Conservation (phyloP, 805 yeast genomes). For the Yarrowia porcina region DNA sequence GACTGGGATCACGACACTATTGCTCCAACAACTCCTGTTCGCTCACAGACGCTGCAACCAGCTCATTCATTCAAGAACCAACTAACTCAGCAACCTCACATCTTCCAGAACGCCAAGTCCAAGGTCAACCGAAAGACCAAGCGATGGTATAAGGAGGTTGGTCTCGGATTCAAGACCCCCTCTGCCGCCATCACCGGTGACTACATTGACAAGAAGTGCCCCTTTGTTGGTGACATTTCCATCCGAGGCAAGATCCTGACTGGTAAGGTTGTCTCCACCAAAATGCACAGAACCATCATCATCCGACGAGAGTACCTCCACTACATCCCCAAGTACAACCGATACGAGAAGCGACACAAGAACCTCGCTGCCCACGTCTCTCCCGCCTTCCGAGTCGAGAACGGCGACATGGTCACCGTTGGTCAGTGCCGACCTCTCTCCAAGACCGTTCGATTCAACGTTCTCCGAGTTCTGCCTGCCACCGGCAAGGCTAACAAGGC, state of each 20-base stretch:
- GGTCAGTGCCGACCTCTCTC: slow-evolving; percentile 99
- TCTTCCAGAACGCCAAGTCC: slow-evolving; percentile 99
- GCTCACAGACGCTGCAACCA: too few species aligned
- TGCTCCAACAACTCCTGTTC: too few species aligned
- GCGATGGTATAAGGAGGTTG: slow-evolving; percentile 99
- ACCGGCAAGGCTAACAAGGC: slow-evolving; percentile 82
- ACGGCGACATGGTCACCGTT: slow-evolving; percentile 98
- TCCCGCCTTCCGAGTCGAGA: slow-evolving; percentile 99
- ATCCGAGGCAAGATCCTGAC: slow-evolving; percentile 99
- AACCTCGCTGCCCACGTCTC: slow-evolving; percentile 99
- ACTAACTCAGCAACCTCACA: slow-evolving; percentile 89
- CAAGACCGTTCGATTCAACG: slow-evolving; percentile 99
- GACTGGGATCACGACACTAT: background rate
- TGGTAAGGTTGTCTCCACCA: slow-evolving; percentile 99
- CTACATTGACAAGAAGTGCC: slow-evolving; percentile 99
- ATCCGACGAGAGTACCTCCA: slow-evolving; percentile 99
- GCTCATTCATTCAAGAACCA: background rate
- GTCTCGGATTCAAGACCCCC: slow-evolving; percentile 99
- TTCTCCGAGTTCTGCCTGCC: slow-evolving; percentile 88
- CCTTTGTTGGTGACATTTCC: slow-evolving; percentile 94
- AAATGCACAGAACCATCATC: slow-evolving; percentile 99
- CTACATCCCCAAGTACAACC: slow-evolving; percentile 99
- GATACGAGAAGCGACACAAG: slow-evolving; percentile 99
- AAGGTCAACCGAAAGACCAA: slow-evolving; percentile 97
- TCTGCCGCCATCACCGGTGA: slow-evolving; percentile 96